Base-by-base conservation (phyloP, 768 basidiomycete species). In the Termitomyces sp. region DNA sequence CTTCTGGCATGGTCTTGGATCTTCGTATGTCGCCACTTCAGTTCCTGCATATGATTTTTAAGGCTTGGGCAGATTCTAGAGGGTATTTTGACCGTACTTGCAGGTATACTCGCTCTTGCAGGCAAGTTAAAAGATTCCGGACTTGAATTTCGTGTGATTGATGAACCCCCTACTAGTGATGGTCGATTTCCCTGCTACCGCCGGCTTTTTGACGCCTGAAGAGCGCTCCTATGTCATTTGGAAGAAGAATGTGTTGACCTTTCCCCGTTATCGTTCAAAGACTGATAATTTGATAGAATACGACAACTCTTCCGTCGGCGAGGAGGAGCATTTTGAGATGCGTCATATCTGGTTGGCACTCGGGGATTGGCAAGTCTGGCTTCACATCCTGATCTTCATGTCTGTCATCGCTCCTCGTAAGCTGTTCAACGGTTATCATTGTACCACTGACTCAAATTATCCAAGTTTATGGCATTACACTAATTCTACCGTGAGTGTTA, bases 1-100 rank as follows among this genome's bases (percentile, higher is more conserved):
- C 62, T 80, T 16, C 60, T 74, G 16, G 84, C 82, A 11, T 87
- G 85, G 85, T 80, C 80, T 0, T 86, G 85, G 85, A 85, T 86
- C 45, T 87, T 86, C 53, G 82, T 84, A 58, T 39, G 79, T 65
- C 9, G 32, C 25, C 47, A 18, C 36, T 54, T 36, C 18, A 15
- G 12, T 12, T 32, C 6, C 27, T 44, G 12, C 7, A 15, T 5
- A 31, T 20, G 27, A 7, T 4, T 1, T 16, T 33, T 20, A 29
- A 53, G 53, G 29, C 16, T 46, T n/a, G 16, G 25, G 13, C 32
- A 83, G 81, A 84, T 86, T 51, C 58, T 88, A 31, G 87, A 88
- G 64, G 88, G 88, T 7, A 70, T 83, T 22, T 68, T 75, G 7
- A 89, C 88, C 1, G 76, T 88, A 3, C 59, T 75, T 0, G 80